Conservation (phyloP, 108 stramenopile genomes). For the Cyclotella choctawhatcheeana region DNA sequence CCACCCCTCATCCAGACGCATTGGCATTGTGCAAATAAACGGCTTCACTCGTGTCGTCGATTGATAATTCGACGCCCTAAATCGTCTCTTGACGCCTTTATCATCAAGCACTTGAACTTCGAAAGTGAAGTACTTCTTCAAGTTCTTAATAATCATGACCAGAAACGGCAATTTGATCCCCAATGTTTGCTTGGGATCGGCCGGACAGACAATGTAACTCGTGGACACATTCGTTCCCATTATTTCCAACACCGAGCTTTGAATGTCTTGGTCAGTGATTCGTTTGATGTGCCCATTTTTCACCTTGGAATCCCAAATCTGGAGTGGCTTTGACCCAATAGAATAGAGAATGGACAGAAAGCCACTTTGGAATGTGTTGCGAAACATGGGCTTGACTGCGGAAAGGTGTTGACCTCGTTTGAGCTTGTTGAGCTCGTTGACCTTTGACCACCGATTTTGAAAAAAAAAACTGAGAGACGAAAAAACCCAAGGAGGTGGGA, state of each 20-base stretch:
- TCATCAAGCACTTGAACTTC: constrained; percentile 95
- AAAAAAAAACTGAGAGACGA: too few relatives aligned
- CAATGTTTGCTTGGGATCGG: constrained; percentile 82
- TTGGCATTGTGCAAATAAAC: constrained; percentile 96
- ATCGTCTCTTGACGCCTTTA: constrained; percentile 87
- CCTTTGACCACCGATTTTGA: too few relatives aligned
- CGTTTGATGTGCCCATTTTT: constrained; percentile 95
- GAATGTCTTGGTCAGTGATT: constrained; percentile 92
- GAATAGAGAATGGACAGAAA: constrained; percentile 92
- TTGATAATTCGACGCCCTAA: constrained; percentile 93
- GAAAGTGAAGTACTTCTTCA: constrained; percentile 96
- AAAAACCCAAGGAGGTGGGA: not conserved
- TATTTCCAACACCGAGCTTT: constrained; percentile 92
- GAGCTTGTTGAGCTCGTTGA: not conserved
- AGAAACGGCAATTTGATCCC: constrained; percentile 94
- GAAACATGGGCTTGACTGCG: constrained; percentile 67
- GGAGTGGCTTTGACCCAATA: constrained; percentile 91
- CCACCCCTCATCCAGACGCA: constrained; percentile 95
- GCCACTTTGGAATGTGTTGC: constrained; percentile 93
- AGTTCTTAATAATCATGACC: constrained; percentile 94
- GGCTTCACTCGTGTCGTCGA: constrained; percentile 92
- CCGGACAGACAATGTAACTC: constrained; percentile 91
- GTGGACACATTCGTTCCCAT: constrained; percentile 93
- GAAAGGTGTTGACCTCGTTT: not conserved
- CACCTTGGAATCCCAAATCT: constrained; percentile 90